Conservation (phyloP, 2,329 filamentous ascomycete genomes). For the Phoma sp. region DNA sequence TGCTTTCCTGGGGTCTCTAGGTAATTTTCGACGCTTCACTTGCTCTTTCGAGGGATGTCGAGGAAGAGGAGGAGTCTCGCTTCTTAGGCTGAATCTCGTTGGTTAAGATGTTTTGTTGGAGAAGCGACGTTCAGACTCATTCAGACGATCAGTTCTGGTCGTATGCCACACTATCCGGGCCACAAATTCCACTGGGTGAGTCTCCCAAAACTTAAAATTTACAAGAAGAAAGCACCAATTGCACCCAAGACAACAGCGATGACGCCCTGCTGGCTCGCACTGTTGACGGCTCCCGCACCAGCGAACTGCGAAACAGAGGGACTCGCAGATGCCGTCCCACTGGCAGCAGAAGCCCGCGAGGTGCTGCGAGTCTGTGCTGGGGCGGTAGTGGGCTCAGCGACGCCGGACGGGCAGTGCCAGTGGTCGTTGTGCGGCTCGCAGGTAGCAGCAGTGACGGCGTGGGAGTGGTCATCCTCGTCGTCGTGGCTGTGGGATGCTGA, state of each 20-base stretch:
- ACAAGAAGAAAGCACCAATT: conserved; percentile 18
- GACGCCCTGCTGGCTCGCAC: conserved; percentile 2
- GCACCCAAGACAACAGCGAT: conserved; percentile 13
- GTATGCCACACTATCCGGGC: too few species aligned
- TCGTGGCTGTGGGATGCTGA: conserved; percentile 22
- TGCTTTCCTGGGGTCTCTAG: too few species aligned
- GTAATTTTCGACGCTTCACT: too few species aligned
- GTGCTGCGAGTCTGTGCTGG: conserved; percentile 19
- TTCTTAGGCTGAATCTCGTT: too few species aligned
- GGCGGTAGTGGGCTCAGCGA: conserved; percentile 30
- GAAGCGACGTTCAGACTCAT: too few species aligned
- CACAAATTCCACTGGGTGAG: too few species aligned
- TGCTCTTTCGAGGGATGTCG: too few species aligned
- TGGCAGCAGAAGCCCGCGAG: conserved; percentile 7
- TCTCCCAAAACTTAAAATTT: neutral
- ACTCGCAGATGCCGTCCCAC: conserved; percentile 7
- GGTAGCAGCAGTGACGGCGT: conserved; percentile 33
- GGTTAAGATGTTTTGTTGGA: too few species aligned
- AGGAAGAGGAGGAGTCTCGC: too few species aligned
- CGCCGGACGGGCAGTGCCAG: conserved; percentile 37
- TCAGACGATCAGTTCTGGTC: too few species aligned
- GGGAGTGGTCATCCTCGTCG: conserved; percentile 31
- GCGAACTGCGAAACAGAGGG: conserved; percentile 13
- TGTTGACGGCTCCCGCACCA: conserved; percentile 9
- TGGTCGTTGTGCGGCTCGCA: conserved; percentile 37